These are phyloP conservation scores for Fusarium ramigenum DNA, from an alignment of 2,329 filamentous ascomycete species.

Conservation along the genomic window DNA sequence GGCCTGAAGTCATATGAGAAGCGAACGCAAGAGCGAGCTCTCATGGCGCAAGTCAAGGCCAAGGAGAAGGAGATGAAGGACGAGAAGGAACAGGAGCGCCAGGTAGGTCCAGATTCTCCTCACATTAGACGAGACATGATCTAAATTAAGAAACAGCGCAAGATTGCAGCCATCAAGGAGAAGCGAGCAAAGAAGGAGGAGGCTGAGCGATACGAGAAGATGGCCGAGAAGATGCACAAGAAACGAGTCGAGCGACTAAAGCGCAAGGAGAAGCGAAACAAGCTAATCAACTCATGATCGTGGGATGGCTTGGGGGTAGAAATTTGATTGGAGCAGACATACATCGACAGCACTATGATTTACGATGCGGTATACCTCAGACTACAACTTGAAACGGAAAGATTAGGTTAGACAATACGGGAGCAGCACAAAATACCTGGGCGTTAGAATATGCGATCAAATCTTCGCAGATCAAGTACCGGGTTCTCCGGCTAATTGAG, in stretches of 20 bases:
- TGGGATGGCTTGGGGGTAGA: not conserved
- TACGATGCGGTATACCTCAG: slow-evolving; percentile 34
- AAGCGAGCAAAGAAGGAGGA: slow-evolving; percentile 90
- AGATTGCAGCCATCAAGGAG: slow-evolving; percentile 83
- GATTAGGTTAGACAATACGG: slow-evolving; percentile 17
- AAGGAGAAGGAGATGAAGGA: slow-evolving; percentile 96
- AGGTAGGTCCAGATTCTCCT: slow-evolving; percentile 63
- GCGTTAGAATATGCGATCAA: slow-evolving; percentile 12
- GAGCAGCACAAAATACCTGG: slow-evolving; percentile 27
- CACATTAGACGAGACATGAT: not conserved
- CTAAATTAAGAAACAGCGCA: slow-evolving; percentile 62
- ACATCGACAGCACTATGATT: slow-evolving; percentile 35
- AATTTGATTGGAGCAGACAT: slow-evolving; percentile 2
- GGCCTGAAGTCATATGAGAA: slow-evolving; percentile 83
- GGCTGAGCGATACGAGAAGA: slow-evolving; percentile 88
- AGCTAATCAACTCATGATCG: slow-evolving; percentile 73
- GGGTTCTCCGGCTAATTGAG: not conserved
- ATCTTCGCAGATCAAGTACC: not conserved
- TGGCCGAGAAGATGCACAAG: slow-evolving; percentile 97
- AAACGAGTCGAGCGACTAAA: slow-evolving; percentile 94
- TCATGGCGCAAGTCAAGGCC: slow-evolving; percentile 81
- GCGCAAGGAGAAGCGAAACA: slow-evolving; percentile 96
- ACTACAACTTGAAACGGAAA: slow-evolving; percentile 18
- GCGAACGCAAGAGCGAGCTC: slow-evolving; percentile 74
- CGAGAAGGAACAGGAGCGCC: slow-evolving; percentile 89